These are phyloP conservation scores for Hanseniaspora guilliermondii DNA, from an alignment of 805 yeast genomes.

Conservation along the genomic window DNA sequence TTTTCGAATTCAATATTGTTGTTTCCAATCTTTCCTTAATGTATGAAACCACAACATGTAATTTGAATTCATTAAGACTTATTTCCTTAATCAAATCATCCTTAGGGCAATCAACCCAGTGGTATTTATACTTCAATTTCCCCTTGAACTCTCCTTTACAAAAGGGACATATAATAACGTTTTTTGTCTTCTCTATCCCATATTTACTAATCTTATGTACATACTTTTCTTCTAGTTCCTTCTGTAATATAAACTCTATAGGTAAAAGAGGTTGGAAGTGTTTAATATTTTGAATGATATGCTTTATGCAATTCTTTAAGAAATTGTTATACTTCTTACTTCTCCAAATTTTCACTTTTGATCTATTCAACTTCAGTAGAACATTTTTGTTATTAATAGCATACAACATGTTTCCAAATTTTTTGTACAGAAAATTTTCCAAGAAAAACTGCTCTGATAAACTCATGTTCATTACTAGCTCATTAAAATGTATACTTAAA, in stretches of 20 bases:
- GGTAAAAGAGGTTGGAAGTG: slow-evolving; percentile 1
- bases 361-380: slow-evolving; percentile 34
- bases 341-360: slow-evolving; percentile 38
- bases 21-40: slow-evolving; percentile 7
- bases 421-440: slow-evolving; percentile 20
- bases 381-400: slow-evolving; percentile 34
- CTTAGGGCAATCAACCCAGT: slow-evolving; percentile 56
- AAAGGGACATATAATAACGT: slow-evolving; percentile 17
- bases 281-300: slow-evolving; percentile 4
- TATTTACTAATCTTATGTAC: background rate
- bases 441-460: slow-evolving; percentile 16
- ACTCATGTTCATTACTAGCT: slow-evolving; percentile 23
- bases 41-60: slow-evolving; percentile 20
- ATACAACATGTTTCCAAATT: slow-evolving; percentile 18
- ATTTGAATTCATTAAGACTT: slow-evolving; percentile 30
- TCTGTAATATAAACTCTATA: slow-evolving; percentile 17
- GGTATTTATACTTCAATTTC: slow-evolving; percentile 35
- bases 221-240: slow-evolving; percentile 16
- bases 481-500: slow-evolving; percentile 32
- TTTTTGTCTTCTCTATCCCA: slow-evolving; percentile 11
- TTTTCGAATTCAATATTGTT: slow-evolving; percentile 5
- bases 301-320: slow-evolving; percentile 26
- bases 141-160: slow-evolving; percentile 40
- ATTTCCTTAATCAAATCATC: slow-evolving; percentile 20
- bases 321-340: slow-evolving; percentile 37